A percentile compares a stretch with the other conserved stretches of the same genome.
Conservation (phyloP, 2,329 filamentous ascomycete species). For the Alternaria gansuensis region DNA sequence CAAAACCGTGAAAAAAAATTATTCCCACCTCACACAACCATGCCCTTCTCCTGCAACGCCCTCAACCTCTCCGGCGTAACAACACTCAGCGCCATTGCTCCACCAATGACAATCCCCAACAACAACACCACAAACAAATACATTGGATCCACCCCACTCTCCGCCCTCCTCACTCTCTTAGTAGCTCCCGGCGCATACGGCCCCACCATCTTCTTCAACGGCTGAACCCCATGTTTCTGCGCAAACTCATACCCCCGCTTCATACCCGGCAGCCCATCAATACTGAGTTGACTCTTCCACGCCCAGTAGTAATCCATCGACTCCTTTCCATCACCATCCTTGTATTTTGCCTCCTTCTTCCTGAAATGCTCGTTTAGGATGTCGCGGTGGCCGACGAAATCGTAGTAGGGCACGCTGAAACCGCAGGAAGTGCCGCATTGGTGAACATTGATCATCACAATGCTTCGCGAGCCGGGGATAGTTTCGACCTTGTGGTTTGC, state of each 20-base stretch:
- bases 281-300: constrained; percentile 54
- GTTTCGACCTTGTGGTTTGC: constrained; percentile 44
- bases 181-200: constrained; percentile 39
- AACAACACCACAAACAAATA: constrained; percentile 41
- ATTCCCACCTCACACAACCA: constrained; percentile 21
- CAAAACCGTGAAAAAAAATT: too few relatives aligned
- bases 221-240: constrained; percentile 49
- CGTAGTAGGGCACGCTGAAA: constrained; percentile 56
- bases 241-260: constrained; percentile 51
- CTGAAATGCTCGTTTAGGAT: constrained; percentile 55
- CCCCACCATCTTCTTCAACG: constrained; percentile 57
- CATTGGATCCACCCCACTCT: constrained; percentile 26
- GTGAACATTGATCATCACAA: constrained; percentile 56
- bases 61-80: constrained; percentile 37
- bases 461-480: constrained; percentile 52
- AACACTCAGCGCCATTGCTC: constrained; percentile 34
- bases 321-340: constrained; percentile 51
- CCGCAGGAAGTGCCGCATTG: constrained; percentile 57
- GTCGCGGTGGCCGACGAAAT: constrained; percentile 53
- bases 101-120: constrained; percentile 45
- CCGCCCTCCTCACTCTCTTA: constrained; percentile 1
- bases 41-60: constrained; percentile 35
- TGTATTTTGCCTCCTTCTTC: constrained; percentile 51
- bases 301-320: constrained; percentile 58
- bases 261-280: constrained; percentile 58